Evolutionary conservation across 805 yeast species (phyloP), one percentile per base, ranked within the genome.

Genomic region (Priceomyces medius): DNA sequence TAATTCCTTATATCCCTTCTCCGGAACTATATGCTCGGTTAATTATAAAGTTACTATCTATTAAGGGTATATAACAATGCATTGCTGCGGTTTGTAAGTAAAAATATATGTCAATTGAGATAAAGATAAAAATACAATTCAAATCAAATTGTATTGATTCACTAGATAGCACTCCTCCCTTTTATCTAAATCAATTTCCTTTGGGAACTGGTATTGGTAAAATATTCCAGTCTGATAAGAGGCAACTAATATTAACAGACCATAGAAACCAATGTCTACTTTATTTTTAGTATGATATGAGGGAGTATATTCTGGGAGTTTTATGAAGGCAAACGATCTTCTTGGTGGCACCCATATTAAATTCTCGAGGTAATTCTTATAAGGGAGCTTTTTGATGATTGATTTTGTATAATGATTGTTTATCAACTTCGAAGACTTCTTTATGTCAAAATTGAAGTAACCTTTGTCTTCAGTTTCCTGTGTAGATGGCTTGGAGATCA

Each of bases 321-420:
- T 66, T 24, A 69, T 61, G 44, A 55, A 68, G 14, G 72, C 72
- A 55, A 70, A 71, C 4, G 73, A 67, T 29, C 76, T 47, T 31
- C 59, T 51, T 3, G 76, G 75, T 1, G 72, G 71, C 40, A 66
- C 71, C 66, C 71, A 63, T 5, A 69, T 61, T 35, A 69, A 52
- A 41, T 67, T 70, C 34, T 66, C 68, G 42, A 69, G 44, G 51
- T 68, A 70, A 37, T 66, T 60, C 42, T 61, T 62, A 44, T 70
- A 70, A 3, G 76, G 76, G 7, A 71, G 49, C 33, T 61, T 65
- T 38, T 63, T 66, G 31, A 68, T 57, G 23, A 70, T 42, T 37
- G 63, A 58, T 50, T 65, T 60, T 20, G 75, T 66, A 45, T 68
- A 68, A 37, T 40, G 57, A 32, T 66, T 66, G 41, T 65, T 61